Evolutionary conservation across 345 rosid genomes (phyloP).

Genomic region (Hirschfeldia incana): DNA sequence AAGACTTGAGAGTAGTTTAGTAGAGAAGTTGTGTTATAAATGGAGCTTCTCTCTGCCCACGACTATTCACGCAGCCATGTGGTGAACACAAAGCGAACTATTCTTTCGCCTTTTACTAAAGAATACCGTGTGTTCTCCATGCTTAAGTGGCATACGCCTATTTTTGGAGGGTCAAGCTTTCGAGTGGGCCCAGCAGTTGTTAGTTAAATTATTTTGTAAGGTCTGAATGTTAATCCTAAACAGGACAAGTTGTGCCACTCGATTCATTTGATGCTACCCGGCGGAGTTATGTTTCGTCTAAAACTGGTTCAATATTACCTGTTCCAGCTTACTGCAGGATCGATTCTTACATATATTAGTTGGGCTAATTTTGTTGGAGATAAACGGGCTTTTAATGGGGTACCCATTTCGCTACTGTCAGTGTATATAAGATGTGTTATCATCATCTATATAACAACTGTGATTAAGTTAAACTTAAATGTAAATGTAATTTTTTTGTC

Average conservation of each 20-base stretch:
- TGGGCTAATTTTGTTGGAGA: no score
- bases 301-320: background rate
- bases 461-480: no score
- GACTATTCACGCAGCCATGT: constrained; percentile 28
- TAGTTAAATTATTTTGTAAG: background rate
- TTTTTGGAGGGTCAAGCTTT: constrained; percentile 38
- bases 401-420: no score
- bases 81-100: constrained; percentile 38
- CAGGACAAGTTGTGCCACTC: background rate
- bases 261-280: background rate
- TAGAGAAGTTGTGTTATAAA: background rate
- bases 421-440: no score
- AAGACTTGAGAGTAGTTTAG: background rate
- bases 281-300: background rate
- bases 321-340: background rate
- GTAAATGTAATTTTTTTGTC: no score
- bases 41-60: background rate
- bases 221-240: background rate
- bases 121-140: constrained; percentile 41
- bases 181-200: background rate
- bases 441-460: no score
- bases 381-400: no score
- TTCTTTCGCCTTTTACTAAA: constrained; percentile 45
- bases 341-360: no score
- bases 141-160: constrained; percentile 35